Evolutionary conservation across 2,329 filamentous ascomycete species (phyloP).

Genomic region (Parascedosporium putredinis): DNA sequence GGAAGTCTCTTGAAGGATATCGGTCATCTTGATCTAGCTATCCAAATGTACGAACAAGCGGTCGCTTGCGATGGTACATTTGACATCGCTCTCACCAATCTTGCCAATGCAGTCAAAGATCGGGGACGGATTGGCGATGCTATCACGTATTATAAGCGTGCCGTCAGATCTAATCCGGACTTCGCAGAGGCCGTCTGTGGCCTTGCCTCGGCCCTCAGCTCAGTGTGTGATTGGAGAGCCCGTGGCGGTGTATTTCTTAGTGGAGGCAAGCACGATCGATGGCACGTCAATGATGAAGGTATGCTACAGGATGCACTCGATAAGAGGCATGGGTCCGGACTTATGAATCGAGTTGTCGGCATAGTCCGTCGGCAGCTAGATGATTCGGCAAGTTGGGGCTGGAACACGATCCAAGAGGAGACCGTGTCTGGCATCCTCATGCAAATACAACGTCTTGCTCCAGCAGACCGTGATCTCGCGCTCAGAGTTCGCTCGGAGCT

Average conservation of each 20-base stretch:
- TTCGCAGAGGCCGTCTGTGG: slow-evolving; percentile 97
- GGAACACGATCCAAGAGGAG: slow-evolving; percentile 52
- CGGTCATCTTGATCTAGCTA: slow-evolving; percentile 80
- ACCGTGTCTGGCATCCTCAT: slow-evolving; percentile 38
- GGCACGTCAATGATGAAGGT: slow-evolving; percentile 82
- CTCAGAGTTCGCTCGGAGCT: slow-evolving; percentile 31
- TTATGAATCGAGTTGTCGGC: slow-evolving; percentile 82
- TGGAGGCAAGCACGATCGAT: slow-evolving; percentile 67
- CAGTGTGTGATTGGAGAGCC: slow-evolving; percentile 88
- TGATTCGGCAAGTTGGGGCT: slow-evolving; percentile 81
- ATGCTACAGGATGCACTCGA: slow-evolving; percentile 66
- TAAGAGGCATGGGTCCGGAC: slow-evolving; percentile 56
- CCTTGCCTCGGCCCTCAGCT: slow-evolving; percentile 87
- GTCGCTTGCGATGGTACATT: slow-evolving; percentile 89
- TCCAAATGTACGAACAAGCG: slow-evolving; percentile 94
- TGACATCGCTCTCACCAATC: slow-evolving; percentile 90
- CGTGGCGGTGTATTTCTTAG: slow-evolving; percentile 76
- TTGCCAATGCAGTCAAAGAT: slow-evolving; percentile 96
- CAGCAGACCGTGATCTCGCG: slow-evolving; percentile 21
- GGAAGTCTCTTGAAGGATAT: slow-evolving; percentile 94
- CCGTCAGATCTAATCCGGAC: slow-evolving; percentile 82
- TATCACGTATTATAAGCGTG: slow-evolving; percentile 82
- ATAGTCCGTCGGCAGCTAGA: slow-evolving; percentile 81
- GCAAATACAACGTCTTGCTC: slow-evolving; percentile 32
- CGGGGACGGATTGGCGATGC: slow-evolving; percentile 87